Evolutionary conservation across 2,329 filamentous ascomycete species (phyloP).

Genomic region (Colletotrichum neosansevieriae): DNA sequence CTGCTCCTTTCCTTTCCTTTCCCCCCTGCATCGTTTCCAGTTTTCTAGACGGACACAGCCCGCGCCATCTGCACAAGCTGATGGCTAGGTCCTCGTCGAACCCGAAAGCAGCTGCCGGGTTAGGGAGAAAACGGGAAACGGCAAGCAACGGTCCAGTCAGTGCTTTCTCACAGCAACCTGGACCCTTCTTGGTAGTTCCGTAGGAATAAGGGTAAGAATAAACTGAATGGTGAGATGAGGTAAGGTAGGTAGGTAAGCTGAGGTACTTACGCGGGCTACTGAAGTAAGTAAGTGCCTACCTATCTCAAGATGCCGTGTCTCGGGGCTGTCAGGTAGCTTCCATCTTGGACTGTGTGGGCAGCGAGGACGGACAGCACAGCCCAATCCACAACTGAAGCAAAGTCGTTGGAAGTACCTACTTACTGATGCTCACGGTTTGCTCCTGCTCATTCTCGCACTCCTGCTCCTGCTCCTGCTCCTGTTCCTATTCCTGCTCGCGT

Average conservation of each 20-base stretch:
- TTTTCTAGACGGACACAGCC: conserved; percentile 24
- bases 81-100: conserved; percentile 31
- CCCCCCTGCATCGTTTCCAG: conserved; percentile 9
- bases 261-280: neutral
- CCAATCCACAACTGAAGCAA: conserved; percentile 33
- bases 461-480: no score
- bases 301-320: conserved; percentile 5
- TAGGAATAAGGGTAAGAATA: no score
- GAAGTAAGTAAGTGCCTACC: conserved; percentile 14
- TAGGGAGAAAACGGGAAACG: conserved; percentile 21
- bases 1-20: neutral
- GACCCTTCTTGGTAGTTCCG: neutral
- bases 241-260: conserved; percentile 9
- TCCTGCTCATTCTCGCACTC: no score
- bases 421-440: no score
- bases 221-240: neutral
- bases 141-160: neutral
- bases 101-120: conserved; percentile 20
- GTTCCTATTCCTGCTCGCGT: no score
- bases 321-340: conserved; percentile 17
- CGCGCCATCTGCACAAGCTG: conserved; percentile 4
- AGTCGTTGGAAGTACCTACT: no score
- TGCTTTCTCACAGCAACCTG: neutral
- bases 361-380: conserved; percentile 15
- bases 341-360: conserved; percentile 13